A percentile compares a stretch with the other conserved stretches of the same genome.
These are phyloP conservation scores for Sporothrix protearum DNA, from an alignment of 2,329 filamentous ascomycete genomes.

Conservation along the genomic window DNA sequence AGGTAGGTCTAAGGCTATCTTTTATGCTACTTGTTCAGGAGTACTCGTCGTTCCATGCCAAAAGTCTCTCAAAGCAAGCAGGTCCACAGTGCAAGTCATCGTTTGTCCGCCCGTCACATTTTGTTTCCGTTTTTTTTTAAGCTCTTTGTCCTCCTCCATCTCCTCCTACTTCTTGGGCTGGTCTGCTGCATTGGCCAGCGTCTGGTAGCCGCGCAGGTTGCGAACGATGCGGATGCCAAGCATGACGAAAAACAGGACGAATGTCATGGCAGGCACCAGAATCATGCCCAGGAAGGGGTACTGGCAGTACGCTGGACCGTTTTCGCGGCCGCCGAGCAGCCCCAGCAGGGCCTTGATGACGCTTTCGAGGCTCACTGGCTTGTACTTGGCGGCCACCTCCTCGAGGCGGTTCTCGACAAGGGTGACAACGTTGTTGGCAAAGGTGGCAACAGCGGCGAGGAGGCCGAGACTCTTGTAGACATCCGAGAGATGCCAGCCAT, in stretches of 20 bases:
- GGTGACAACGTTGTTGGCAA: conserved; percentile 5
- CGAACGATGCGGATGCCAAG: not conserved
- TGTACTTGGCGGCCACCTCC: not conserved
- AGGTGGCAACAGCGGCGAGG: not conserved
- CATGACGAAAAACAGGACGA: conserved; percentile 13
- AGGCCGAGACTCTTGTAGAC: not conserved
- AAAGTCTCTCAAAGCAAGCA: not conserved
- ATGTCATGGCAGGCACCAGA: not conserved
- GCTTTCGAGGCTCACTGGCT: not conserved
- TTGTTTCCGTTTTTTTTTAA: too few relatives aligned
- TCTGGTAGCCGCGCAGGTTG: not conserved
- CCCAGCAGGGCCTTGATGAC: not conserved
- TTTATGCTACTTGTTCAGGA: not conserved
- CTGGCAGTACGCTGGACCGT: not conserved
- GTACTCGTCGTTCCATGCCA: not conserved
- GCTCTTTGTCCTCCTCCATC: not conserved
- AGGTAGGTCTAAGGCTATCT: not conserved
- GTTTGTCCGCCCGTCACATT: not conserved
- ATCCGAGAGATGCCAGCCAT: not conserved
- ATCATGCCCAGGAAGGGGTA: conserved; percentile 22
- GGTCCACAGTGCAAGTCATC: not conserved
- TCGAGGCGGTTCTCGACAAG: not conserved
- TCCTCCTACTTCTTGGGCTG: not conserved
- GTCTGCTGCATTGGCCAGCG: not conserved
- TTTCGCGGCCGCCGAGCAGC: not conserved